Percentiles rank a stretch among this genome's conserved stretches.
Conservation (phyloP, 2,329 filamentous ascomycete species). For the Rutstroemia sp. region DNA sequence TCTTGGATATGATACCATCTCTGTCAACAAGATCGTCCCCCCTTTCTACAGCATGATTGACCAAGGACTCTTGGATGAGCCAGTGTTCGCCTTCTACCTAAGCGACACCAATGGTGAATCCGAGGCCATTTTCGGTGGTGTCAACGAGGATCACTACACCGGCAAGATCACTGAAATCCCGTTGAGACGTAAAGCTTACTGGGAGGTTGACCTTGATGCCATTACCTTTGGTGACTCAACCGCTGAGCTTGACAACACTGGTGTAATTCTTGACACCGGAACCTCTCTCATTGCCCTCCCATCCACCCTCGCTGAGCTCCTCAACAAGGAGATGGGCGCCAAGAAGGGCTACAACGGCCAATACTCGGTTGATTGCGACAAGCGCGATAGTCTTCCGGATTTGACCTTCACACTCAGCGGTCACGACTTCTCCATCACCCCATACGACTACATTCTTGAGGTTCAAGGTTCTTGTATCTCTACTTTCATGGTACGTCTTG, state of each 20-base stretch:
- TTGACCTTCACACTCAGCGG: constrained; percentile 85
- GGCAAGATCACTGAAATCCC: constrained; percentile 91
- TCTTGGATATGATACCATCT: constrained; percentile 89
- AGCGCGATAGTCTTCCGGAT: constrained; percentile 77
- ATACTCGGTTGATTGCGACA: constrained; percentile 86
- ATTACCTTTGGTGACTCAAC: constrained; percentile 82
- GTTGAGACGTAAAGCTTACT: constrained; percentile 97
- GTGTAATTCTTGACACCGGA: constrained; percentile 95
- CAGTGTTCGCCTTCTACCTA: constrained; percentile 95
- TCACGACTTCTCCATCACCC: constrained; percentile 83
- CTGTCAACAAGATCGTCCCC: constrained; percentile 90
- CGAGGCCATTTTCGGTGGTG: constrained; percentile 82
- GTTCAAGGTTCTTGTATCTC: constrained; percentile 94
- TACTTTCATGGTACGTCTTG: constrained; percentile 65
- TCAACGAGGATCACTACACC: constrained; percentile 71
- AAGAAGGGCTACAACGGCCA: constrained; percentile 98
- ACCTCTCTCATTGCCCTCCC: constrained; percentile 97
- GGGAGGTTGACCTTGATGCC: constrained; percentile 94
- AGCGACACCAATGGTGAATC: constrained; percentile 69
- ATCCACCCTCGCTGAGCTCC: constrained; percentile 81
- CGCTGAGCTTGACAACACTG: constrained; percentile 87
- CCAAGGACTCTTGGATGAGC: constrained; percentile 82
- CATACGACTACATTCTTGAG: constrained; percentile 94
- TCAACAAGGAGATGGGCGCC: constrained; percentile 96
- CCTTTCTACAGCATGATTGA: constrained; percentile 96